Conservation (phyloP, 345 rosid genomes). For the Euphorbia lathyris region DNA sequence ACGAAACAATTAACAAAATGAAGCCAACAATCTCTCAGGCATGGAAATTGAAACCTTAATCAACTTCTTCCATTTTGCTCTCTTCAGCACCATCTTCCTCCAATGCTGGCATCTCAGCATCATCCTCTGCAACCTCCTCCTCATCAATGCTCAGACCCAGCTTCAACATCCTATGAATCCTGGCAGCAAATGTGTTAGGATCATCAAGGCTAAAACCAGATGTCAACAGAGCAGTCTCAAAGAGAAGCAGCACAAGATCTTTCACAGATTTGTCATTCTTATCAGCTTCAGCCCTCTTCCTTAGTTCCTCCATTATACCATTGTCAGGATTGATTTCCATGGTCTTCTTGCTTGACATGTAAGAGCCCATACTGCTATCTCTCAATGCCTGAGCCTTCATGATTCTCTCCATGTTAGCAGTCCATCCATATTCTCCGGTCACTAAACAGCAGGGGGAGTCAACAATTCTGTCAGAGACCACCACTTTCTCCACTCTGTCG, state of each 20-base stretch:
- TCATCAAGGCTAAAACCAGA: constrained; percentile 91
- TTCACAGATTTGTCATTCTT: constrained; percentile 85
- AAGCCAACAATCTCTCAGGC: background rate
- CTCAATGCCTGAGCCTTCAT: constrained; percentile 91
- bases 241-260: constrained; percentile 69
- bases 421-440: constrained; percentile 90
- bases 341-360: constrained; percentile 90
- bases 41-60: background rate
- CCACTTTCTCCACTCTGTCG: constrained; percentile 75
- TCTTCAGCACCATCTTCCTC: constrained; percentile 83
- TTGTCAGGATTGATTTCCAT: constrained; percentile 91
- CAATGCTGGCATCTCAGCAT: constrained; percentile 69
- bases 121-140: constrained; percentile 50
- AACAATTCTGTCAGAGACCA: constrained; percentile 75
- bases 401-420: constrained; percentile 88
- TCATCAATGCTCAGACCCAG: constrained; percentile 82
- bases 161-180: constrained; percentile 90
- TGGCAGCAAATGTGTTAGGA: constrained; percentile 69
- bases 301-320: constrained; percentile 83
- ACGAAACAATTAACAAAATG: background rate
- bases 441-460: constrained; percentile 89
- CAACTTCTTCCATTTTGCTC: constrained; percentile 70
- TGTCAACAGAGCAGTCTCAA: constrained; percentile 72
- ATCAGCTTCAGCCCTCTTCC: constrained; percentile 78
- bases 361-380: constrained; percentile 84